Conservation (phyloP, 2,329 filamentous ascomycete species). For the Paraphaeosphaeria minitans region DNA sequence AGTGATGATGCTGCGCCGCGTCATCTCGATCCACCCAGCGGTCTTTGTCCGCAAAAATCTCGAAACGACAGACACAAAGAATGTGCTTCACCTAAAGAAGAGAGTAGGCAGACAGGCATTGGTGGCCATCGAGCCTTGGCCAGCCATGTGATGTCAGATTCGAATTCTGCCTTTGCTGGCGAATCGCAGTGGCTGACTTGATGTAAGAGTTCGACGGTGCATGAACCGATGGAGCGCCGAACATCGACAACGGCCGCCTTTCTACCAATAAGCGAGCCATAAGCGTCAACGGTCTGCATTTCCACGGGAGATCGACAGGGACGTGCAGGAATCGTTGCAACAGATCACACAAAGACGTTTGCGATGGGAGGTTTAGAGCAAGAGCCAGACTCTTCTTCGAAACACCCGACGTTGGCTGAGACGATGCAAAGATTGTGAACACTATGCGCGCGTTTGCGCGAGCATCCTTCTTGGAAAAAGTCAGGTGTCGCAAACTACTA, state of each 20-base stretch:
- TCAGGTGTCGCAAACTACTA: background rate
- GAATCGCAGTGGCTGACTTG: conserved; percentile 8
- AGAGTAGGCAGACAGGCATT: background rate
- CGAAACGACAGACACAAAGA: background rate
- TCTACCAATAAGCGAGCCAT: conserved; percentile 6
- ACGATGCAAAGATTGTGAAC: background rate
- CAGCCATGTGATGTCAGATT: conserved; percentile 2
- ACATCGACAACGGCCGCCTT: background rate
- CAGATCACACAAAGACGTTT: background rate
- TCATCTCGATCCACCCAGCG: conserved; percentile 3
- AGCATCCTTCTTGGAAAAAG: background rate
- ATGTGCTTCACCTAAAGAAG: background rate
- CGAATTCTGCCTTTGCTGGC: background rate
- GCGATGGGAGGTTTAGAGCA: background rate
- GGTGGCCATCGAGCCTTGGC: background rate
- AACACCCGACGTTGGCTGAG: background rate
- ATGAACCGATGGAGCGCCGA: background rate
- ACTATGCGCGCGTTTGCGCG: background rate
- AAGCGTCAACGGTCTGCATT: background rate
- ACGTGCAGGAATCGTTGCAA: conserved; percentile 10
- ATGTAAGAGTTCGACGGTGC: background rate
- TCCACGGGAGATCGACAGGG: conserved; percentile 8
- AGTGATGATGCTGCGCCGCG: conserved; percentile 1
- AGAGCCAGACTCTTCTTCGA: background rate
- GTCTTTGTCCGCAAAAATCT: background rate